Evolutionary conservation across 306 rosid genomes (phyloP).

Genomic region (Aeschynomene evenia): DNA sequence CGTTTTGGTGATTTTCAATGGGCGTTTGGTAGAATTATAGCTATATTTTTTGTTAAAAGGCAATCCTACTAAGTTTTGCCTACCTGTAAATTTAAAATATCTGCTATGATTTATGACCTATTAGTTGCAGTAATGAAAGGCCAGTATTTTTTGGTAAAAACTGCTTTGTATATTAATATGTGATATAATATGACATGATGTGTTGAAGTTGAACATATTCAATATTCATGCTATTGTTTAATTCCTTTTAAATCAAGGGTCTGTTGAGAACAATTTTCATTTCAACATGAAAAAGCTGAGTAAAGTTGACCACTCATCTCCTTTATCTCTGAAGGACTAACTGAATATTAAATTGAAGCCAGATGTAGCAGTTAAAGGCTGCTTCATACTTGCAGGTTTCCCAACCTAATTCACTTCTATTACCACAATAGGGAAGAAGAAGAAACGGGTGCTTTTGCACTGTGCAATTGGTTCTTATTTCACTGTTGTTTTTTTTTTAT

Average conservation of each 20-base stretch:
- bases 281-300: neutral
- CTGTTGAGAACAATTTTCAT: neutral
- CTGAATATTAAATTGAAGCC: neutral
- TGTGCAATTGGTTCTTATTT: neutral
- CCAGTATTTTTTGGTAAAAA: neutral
- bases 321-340: neutral
- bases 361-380: neutral
- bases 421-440: too few species aligned
- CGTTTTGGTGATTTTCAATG: neutral
- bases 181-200: neutral
- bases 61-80: constrained; percentile 1
- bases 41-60: neutral
- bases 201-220: neutral
- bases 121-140: neutral
- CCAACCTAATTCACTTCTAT: neutral
- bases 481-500: too few species aligned
- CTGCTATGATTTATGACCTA: constrained; percentile 3
- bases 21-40: neutral
- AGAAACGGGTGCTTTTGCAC: too few species aligned
- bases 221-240: neutral
- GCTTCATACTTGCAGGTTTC: neutral
- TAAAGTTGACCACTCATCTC: neutral
- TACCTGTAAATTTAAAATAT: constrained; percentile 16
- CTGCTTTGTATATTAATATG: neutral
- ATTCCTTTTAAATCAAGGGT: constrained; percentile 11